A percentile compares a stretch with the other conserved stretches of the same genome.
Evolutionary conservation across 78 protist species (phyloP).

Genomic region (Pigoraptor vietnamica): DNA sequence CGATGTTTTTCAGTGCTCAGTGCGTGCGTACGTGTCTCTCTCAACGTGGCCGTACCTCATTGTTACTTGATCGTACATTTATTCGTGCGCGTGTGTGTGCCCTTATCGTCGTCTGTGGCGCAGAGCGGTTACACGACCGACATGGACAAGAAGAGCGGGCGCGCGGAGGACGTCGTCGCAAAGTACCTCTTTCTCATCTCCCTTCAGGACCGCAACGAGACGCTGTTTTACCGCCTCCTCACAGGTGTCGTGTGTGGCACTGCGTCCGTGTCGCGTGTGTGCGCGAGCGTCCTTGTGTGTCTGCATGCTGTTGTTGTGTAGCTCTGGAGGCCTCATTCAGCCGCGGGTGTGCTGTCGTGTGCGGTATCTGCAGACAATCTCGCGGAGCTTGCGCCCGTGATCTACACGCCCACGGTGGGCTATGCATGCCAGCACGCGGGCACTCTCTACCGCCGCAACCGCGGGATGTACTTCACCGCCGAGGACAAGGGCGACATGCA

Average conservation of each 20-base stretch:
- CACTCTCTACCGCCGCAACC: constrained; percentile 4
- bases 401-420: constrained; percentile 94
- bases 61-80: no score
- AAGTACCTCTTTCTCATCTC: constrained; percentile 61
- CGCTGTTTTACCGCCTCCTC: constrained; percentile 71
- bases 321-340: no score
- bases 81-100: background rate
- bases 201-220: constrained; percentile 69
- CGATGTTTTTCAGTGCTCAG: background rate
- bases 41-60: background rate
- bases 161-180: constrained; percentile 14
- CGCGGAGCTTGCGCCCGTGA: constrained; percentile 69
- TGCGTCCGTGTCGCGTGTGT: no score
- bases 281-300: no score
- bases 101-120: background rate
- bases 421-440: constrained; percentile 84
- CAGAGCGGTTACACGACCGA: background rate
- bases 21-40: background rate
- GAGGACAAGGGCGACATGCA: constrained; percentile 66
- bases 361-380: no score
- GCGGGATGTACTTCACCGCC: constrained; percentile 78
- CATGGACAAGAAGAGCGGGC: background rate
- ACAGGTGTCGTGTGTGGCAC: no score
- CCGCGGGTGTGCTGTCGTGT: no score
- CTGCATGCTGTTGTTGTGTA: no score